Percentiles rank a stretch among this genome's conserved stretches.
These are phyloP conservation scores for Daldinia childiae DNA, from an alignment of 495 filamentous ascomycete species.

Conservation along the genomic window DNA sequence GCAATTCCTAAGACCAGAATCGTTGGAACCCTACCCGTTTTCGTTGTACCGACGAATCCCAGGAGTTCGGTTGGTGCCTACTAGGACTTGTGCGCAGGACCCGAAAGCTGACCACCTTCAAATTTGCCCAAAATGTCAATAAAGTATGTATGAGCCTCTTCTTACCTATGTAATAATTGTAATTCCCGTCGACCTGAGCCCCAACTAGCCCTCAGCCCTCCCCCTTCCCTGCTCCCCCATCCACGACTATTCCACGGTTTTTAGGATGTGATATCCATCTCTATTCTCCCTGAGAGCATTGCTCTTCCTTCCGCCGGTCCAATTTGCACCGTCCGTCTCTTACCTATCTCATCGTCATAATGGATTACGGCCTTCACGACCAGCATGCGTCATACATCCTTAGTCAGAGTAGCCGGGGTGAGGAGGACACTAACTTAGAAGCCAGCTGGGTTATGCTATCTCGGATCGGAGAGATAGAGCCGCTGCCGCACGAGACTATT, in stretches of 20 bases:
- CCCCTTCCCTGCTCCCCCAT: slow-evolving; percentile 24
- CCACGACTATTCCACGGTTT: slow-evolving; percentile 44
- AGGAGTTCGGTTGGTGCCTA: slow-evolving; percentile 45
- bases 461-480: slow-evolving; percentile 60
- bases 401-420: slow-evolving; percentile 45
- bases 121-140: slow-evolving; percentile 68
- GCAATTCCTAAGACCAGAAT: slow-evolving; percentile 38
- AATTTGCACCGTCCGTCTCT: slow-evolving; percentile 13
- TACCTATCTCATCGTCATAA: slow-evolving; percentile 33
- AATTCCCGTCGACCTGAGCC: slow-evolving; percentile 31
- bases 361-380: slow-evolving; percentile 60
- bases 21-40: slow-evolving; percentile 44
- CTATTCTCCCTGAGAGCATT: slow-evolving; percentile 41
- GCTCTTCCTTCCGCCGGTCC: slow-evolving; percentile 38
- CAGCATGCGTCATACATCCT: slow-evolving; percentile 53
- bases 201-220: slow-evolving; percentile 24
- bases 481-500: slow-evolving; percentile 59
- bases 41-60: slow-evolving; percentile 50
- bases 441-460: slow-evolving; percentile 64
- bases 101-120: slow-evolving; percentile 56
- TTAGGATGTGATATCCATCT: slow-evolving; percentile 41
- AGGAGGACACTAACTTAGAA: slow-evolving; percentile 57
- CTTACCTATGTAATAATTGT: slow-evolving; percentile 18
- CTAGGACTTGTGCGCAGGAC: slow-evolving; percentile 44
- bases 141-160: slow-evolving; percentile 64